These are phyloP conservation scores for Termitomyces titanicus DNA, from an alignment of 768 basidiomycete species.

Conservation along the genomic window DNA sequence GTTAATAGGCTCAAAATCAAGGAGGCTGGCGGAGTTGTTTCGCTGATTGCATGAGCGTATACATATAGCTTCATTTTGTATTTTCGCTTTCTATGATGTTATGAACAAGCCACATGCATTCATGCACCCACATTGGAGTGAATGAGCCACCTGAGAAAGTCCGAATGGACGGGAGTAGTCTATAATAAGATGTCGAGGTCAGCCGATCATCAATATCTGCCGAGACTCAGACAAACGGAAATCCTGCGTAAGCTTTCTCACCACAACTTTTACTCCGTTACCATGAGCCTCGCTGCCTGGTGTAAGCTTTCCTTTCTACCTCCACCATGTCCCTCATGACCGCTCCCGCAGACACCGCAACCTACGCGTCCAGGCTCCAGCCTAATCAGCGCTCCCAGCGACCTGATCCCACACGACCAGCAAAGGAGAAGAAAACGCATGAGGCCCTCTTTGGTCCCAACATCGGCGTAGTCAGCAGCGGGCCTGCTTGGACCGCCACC, in stretches of 20 bases:
- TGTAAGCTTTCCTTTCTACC: slow-evolving; percentile 24
- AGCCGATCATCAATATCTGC: slow-evolving; percentile 13
- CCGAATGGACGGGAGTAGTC: slow-evolving; percentile 1
- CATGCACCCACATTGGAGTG: neutral
- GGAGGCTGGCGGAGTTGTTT: slow-evolving; percentile 92
- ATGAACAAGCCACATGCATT: slow-evolving; percentile 25
- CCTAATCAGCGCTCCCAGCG: neutral
- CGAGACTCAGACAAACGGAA: slow-evolving; percentile 10
- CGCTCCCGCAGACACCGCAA: neutral
- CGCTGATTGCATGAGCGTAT: slow-evolving; percentile 74
- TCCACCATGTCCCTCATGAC: neutral
- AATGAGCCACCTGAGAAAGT: neutral
- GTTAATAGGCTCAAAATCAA: slow-evolving; percentile 67
- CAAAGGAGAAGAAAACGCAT: slow-evolving; percentile 57
- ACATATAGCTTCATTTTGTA: slow-evolving; percentile 22
- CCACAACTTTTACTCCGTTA: neutral
- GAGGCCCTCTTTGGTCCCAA: slow-evolving; percentile 91
- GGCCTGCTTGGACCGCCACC: slow-evolving; percentile 66
- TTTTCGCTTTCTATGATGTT: slow-evolving; percentile 16
- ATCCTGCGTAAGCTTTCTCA: slow-evolving; percentile 8
- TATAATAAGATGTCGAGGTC: slow-evolving; percentile 4
- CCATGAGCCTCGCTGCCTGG: slow-evolving; percentile 29
- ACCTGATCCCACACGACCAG: neutral
- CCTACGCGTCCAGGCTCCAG: neutral
- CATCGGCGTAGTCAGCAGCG: slow-evolving; percentile 70